phyloP scores from a whole-genome alignment of 352 stramenopile genomes.

The Paralagenidium karlingii region DNA sequence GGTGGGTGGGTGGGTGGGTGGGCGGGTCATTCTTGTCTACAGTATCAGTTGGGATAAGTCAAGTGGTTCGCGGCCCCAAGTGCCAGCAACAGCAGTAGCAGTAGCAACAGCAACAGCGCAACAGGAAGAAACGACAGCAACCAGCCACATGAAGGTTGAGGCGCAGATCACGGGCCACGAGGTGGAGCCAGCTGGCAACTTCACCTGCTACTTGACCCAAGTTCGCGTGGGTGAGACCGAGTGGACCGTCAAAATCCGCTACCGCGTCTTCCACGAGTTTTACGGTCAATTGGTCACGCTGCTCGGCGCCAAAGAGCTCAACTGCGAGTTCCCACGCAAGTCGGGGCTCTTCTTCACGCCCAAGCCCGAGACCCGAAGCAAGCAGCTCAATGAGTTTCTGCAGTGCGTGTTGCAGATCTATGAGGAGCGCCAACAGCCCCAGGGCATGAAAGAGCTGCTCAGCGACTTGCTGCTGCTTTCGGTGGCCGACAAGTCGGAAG shows the following conservation, averaged over 20 bases:
- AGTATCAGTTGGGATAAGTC: no score
- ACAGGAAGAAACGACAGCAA: no score
- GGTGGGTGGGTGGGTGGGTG: no score
- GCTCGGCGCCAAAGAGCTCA: slow-evolving; percentile 37
- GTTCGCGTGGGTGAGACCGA: slow-evolving; percentile 20
- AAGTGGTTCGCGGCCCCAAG: no score
- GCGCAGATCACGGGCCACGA: no score
- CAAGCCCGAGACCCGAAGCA: slow-evolving; percentile 31
- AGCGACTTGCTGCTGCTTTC: slow-evolving; percentile 42
- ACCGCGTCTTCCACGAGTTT: slow-evolving; percentile 47
- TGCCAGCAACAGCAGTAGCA: no score
- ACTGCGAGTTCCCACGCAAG: slow-evolving; percentile 50
- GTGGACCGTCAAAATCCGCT: slow-evolving; percentile 43
- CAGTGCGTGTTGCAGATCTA: slow-evolving; percentile 36
- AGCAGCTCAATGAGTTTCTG: slow-evolving; percentile 53
- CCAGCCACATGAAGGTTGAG: no score
- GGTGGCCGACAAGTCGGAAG: slow-evolving; percentile 16
- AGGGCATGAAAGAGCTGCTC: slow-evolving; percentile 25
- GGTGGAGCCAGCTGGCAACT: no score
- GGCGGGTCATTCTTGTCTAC: no score
- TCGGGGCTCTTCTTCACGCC: slow-evolving; percentile 46
- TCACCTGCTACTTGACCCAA: slow-evolving; percentile 39
- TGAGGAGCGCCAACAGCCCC: slow-evolving; percentile 15
- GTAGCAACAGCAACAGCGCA: no score
- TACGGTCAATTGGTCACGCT: slow-evolving; percentile 31